These are phyloP conservation scores for Lolium perenne DNA, from an alignment of 176 grass and related monocot species.

Conservation along the genomic window DNA sequence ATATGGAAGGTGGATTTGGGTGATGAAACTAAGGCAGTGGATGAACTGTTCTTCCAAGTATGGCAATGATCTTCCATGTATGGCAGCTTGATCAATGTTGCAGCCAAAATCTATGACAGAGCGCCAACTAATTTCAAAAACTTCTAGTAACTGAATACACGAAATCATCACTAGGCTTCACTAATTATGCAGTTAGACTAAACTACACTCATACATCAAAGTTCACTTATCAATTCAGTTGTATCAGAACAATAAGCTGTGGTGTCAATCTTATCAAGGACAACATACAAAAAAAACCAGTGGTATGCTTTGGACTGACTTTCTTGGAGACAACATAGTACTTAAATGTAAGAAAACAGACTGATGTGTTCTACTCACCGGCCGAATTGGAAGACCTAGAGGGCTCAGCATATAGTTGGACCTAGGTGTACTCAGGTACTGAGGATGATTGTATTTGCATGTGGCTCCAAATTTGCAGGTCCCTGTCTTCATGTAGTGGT, in stretches of 20 bases:
- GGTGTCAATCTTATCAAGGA: conserved; percentile 7
- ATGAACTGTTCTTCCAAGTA: neutral
- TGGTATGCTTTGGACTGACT: conserved; percentile 10
- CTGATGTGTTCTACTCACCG: conserved; percentile 48
- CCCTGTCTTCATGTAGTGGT: conserved; percentile 79
- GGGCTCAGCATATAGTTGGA: conserved; percentile 55
- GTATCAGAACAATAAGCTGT: conserved; percentile 19
- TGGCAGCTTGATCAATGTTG: neutral
- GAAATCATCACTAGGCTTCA: neutral
- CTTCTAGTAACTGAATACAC: conserved; percentile 18
- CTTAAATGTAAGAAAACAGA: neutral
- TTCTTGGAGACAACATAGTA: conserved; percentile 20
- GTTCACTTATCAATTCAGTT: conserved; percentile 18
- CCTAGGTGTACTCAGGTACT: conserved; percentile 54
- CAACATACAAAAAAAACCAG: conserved; percentile 18
- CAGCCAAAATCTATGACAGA: conserved; percentile 32
- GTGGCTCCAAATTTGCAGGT: conserved; percentile 71
- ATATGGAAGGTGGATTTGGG: neutral
- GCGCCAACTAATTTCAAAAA: conserved; percentile 14
- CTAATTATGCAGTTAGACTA: neutral
- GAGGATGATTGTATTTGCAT: conserved; percentile 79
- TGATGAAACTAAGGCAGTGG: conserved; percentile 8
- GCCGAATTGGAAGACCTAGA: conserved; percentile 75
- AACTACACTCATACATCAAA: conserved; percentile 6
- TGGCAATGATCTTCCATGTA: neutral